Conservation (phyloP, 208 protist genomes). For the Trypanosoma lewisi region DNA sequence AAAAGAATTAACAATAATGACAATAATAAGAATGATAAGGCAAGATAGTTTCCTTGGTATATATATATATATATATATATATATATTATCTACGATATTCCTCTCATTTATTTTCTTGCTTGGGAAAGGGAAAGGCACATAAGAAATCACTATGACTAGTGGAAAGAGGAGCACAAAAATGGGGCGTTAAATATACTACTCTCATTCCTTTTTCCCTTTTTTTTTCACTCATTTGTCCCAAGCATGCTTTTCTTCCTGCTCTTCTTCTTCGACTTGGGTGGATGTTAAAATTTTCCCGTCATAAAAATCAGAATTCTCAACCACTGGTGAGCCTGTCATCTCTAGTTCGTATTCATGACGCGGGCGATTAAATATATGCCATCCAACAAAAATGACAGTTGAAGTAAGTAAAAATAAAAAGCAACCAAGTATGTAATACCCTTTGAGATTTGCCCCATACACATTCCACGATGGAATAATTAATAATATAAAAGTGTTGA, state of each 20-base stretch:
- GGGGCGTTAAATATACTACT: too few relatives aligned
- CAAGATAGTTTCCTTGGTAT: too few relatives aligned
- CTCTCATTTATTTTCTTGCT: neutral
- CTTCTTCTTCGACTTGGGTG: too few relatives aligned
- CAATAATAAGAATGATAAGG: constrained; percentile 10
- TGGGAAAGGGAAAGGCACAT: too few relatives aligned
- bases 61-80: too few relatives aligned
- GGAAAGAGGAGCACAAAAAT: too few relatives aligned
- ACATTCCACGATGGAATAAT: constrained; percentile 43
- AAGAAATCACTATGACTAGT: too few relatives aligned
- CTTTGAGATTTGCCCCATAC: constrained; percentile 29
- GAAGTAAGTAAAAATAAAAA: constrained; percentile 40
- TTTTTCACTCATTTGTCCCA: too few relatives aligned
- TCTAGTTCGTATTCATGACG: neutral
- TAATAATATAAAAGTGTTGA: constrained; percentile 41
- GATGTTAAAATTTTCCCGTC: too few relatives aligned
- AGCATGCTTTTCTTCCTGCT: too few relatives aligned
- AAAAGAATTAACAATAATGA: neutral
- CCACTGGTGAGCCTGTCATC: neutral
- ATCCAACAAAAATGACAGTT: constrained; percentile 34
- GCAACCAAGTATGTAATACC: constrained; percentile 32
- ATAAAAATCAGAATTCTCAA: constrained; percentile 6
- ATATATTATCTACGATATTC: too few relatives aligned
- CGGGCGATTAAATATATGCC: constrained; percentile 24
- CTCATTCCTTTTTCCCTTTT: too few relatives aligned